phyloP scores from a whole-genome alignment of 1,284 basidiomycete species.

The Apiotrichum veenhuisii region DNA sequence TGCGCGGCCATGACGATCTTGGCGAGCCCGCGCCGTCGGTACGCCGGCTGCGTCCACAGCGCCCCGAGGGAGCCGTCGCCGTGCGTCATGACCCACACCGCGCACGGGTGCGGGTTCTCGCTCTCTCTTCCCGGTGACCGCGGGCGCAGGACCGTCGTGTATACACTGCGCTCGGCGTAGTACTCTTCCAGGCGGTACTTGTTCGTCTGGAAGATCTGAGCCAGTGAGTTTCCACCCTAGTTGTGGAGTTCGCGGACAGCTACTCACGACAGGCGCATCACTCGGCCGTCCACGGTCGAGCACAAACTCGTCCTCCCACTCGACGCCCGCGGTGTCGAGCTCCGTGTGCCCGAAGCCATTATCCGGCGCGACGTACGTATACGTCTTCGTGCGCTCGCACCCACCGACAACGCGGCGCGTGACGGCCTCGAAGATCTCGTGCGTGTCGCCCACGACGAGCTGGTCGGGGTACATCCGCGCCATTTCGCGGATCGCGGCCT shows the following conservation, averaged over 20 bases:
- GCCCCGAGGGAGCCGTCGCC: constrained; percentile 26
- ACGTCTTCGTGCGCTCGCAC: not conserved
- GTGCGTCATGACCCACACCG: constrained; percentile 26
- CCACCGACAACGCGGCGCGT: constrained; percentile 1
- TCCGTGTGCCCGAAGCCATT: not conserved
- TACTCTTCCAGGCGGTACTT: constrained; percentile 14
- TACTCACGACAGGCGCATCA: constrained; percentile 23
- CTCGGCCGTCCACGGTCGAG: constrained; percentile 11
- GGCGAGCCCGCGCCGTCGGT: constrained; percentile 27
- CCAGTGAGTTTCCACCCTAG: too few relatives aligned
- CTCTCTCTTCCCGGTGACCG: too few relatives aligned
- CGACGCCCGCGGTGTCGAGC: not conserved
- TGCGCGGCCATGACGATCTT: constrained; percentile 19
- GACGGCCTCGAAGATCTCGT: constrained; percentile 11
- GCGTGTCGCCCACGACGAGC: constrained; percentile 10
- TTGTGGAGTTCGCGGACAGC: too few relatives aligned
- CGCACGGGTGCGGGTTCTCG: not conserved
- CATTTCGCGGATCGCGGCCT: constrained; percentile 2
- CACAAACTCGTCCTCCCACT: not conserved
- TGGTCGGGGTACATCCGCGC: not conserved
- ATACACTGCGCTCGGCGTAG: constrained; percentile 13
- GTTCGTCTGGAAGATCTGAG: constrained; percentile 12
- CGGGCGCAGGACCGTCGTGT: constrained; percentile 10
- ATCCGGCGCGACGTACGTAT: not conserved
- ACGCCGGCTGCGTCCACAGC: constrained; percentile 22